Conservation (phyloP, 2,329 filamentous ascomycete genomes). For the Fusarium coffeatum region DNA sequence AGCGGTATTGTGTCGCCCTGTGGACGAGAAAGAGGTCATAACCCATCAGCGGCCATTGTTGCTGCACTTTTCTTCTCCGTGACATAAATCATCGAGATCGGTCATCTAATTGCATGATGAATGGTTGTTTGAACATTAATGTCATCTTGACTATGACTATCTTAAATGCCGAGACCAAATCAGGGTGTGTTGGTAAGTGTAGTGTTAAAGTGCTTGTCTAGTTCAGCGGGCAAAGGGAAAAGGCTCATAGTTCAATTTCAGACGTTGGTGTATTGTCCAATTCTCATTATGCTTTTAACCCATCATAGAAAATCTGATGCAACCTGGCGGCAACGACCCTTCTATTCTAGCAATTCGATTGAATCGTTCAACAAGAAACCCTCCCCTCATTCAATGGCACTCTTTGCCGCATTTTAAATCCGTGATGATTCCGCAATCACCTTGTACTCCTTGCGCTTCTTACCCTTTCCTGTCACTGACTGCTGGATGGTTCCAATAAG, state of each 20-base stretch:
- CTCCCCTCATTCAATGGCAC: background rate
- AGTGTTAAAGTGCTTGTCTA: background rate
- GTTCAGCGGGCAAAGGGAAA: background rate
- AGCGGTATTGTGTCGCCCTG: slow-evolving; percentile 27
- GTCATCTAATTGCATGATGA: no score
- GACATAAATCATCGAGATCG: background rate
- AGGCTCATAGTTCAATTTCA: background rate
- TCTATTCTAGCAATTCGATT: slow-evolving; percentile 1
- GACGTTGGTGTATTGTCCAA: background rate
- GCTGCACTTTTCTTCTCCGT: background rate
- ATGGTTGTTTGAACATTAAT: background rate
- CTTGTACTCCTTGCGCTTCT: slow-evolving; percentile 91
- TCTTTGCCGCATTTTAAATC: slow-evolving; percentile 9
- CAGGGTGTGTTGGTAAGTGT: background rate
- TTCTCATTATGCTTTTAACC: background rate
- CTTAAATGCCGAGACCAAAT: background rate
- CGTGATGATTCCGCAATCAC: slow-evolving; percentile 71
- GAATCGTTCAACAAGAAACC: background rate
- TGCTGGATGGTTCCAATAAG: slow-evolving; percentile 71
- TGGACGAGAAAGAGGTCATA: no score
- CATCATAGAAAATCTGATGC: background rate
- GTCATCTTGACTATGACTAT: background rate
- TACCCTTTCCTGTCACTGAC: slow-evolving; percentile 68
- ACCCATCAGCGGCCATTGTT: background rate
- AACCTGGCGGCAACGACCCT: background rate